These are phyloP conservation scores for Dillenia turbinata DNA, from an alignment of 164 flowering plant species.

Conservation along the genomic window DNA sequence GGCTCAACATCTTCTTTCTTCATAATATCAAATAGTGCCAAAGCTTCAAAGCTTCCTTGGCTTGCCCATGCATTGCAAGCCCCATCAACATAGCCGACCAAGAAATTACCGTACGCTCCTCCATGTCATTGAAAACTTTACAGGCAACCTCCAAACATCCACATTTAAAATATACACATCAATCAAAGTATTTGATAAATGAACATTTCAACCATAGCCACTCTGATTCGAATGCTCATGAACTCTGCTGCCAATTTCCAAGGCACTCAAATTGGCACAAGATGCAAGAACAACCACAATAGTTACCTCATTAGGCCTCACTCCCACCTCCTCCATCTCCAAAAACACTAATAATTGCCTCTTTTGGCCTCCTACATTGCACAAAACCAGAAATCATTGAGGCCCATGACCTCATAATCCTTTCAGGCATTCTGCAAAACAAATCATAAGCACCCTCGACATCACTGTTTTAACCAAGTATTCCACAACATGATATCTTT, in stretches of 20 bases:
- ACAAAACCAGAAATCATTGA: conserved; percentile 60
- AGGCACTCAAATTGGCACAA: conserved; percentile 65
- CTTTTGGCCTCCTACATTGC: conserved; percentile 54
- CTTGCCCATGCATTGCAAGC: conserved; percentile 56
- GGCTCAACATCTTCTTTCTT: conserved; percentile 36
- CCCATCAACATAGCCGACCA: conserved; percentile 88
- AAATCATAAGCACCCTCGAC: conserved; percentile 34
- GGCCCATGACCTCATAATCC: conserved; percentile 64
- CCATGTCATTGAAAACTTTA: conserved; percentile 45
- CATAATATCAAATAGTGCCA: conserved; percentile 40
- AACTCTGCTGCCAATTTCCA: conserved; percentile 56
- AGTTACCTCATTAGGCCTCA: conserved; percentile 59
- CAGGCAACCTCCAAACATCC: conserved; percentile 57
- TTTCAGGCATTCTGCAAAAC: conserved; percentile 56
- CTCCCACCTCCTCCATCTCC: conserved; percentile 54
- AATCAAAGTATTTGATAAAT: conserved; percentile 57
- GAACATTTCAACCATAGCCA: conserved; percentile 42
- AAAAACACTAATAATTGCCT: conserved; percentile 43
- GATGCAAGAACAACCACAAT: conserved; percentile 68
- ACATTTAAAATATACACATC: conserved; percentile 82
- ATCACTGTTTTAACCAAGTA: conserved; percentile 43
- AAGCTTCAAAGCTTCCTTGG: conserved; percentile 43
- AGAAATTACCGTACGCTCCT: conserved; percentile 58
- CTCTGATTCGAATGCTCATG: conserved; percentile 42
- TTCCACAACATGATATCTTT: conserved; percentile 70